These are phyloP conservation scores for Neurospora sp. DNA, from an alignment of 495 filamentous ascomycete species.

Conservation along the genomic window DNA sequence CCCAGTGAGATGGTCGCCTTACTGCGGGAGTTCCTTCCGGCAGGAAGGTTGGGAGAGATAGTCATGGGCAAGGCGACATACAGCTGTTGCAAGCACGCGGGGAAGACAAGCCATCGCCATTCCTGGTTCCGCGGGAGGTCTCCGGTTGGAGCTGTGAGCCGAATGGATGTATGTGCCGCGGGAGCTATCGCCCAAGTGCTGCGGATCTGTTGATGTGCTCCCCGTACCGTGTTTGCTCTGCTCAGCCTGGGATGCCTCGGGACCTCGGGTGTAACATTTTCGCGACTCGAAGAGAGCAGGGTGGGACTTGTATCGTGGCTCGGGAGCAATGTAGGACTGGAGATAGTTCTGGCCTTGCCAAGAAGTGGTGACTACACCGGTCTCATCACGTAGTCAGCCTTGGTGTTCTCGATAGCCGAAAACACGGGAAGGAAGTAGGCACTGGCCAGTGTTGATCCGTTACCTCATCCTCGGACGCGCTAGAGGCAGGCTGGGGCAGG, in stretches of 20 bases:
- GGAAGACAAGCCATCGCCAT: background rate
- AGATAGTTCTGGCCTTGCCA: background rate
- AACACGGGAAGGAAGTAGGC: background rate
- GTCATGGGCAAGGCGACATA: background rate
- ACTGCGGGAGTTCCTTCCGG: background rate
- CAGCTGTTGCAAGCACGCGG: background rate
- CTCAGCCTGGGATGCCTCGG: background rate
- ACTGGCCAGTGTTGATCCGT: background rate
- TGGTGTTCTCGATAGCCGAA: background rate
- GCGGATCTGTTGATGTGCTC: background rate
- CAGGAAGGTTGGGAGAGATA: background rate
- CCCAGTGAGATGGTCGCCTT: background rate
- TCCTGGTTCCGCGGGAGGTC: background rate
- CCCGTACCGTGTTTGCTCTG: background rate
- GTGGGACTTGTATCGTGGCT: background rate
- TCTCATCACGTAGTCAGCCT: background rate
- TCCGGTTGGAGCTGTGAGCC: background rate
- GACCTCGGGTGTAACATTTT: background rate
- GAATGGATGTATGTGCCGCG: background rate
- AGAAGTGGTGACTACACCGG: background rate
- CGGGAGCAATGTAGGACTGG: background rate
- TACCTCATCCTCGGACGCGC: background rate
- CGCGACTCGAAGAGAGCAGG: background rate
- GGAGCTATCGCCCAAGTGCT: background rate
- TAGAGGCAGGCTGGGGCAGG: background rate